A percentile compares a stretch with the other conserved stretches of the same genome.
Evolutionary conservation across 495 filamentous ascomycete genomes (phyloP).

Genomic region (Viridothelium virens): DNA sequence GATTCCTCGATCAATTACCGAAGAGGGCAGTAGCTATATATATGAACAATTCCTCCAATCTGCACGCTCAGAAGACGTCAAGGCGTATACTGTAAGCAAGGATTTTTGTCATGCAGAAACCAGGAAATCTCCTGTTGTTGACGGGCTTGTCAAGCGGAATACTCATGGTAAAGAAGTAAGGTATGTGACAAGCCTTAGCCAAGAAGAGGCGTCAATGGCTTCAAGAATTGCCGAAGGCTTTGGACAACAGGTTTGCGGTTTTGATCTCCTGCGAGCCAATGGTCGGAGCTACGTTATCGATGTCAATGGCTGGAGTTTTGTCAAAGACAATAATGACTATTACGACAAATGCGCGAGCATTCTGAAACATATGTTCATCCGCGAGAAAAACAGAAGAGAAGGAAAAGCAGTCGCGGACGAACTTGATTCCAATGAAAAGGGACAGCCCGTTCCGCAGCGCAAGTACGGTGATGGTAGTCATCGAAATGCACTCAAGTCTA

Average conservation of each 20-base stretch:
- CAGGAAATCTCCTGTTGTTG: slow-evolving; percentile 91
- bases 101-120: slow-evolving; percentile 95
- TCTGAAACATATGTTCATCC: slow-evolving; percentile 75
- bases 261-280: slow-evolving; percentile 81
- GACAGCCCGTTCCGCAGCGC: slow-evolving; percentile 18
- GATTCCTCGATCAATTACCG: slow-evolving; percentile 70
- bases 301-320: slow-evolving; percentile 99
- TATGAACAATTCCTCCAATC: slow-evolving; percentile 96
- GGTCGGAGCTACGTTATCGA: slow-evolving; percentile 96
- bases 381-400: slow-evolving; percentile 56
- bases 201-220: slow-evolving; percentile 78
- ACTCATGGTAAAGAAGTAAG: slow-evolving; percentile 95
- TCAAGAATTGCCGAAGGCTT: slow-evolving; percentile 85
- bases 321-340: slow-evolving; percentile 98
- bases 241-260: slow-evolving; percentile 91
- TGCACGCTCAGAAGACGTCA: slow-evolving; percentile 95
- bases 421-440: slow-evolving; percentile 29
- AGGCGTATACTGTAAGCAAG: slow-evolving; percentile 94
- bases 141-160: slow-evolving; percentile 90
- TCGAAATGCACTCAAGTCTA: slow-evolving; percentile 36
- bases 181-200: slow-evolving; percentile 76
- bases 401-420: slow-evolving; percentile 36
- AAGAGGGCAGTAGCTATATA: slow-evolving; percentile 73
- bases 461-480: slow-evolving; percentile 28
- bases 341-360: slow-evolving; percentile 87